These are phyloP conservation scores for Sophora flavescens DNA, from an alignment of 306 rosid species.

Conservation along the genomic window DNA sequence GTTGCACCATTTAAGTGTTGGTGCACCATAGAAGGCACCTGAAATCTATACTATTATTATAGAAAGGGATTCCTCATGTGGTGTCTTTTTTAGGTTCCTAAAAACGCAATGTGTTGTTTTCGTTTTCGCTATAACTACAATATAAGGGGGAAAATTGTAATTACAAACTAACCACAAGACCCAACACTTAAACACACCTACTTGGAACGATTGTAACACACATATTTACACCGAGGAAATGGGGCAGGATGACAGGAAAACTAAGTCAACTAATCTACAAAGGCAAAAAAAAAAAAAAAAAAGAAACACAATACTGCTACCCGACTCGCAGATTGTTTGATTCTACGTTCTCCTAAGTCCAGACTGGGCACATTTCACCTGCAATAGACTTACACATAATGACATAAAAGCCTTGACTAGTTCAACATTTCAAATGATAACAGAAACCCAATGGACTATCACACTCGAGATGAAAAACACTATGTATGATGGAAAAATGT, in stretches of 20 bases:
- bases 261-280: not conserved
- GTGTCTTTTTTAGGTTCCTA: not conserved
- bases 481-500: not conserved
- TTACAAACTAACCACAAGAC: conserved; percentile 19
- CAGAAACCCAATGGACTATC: conserved; percentile 1
- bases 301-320: not conserved
- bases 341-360: conserved; percentile 8
- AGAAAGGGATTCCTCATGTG: conserved; percentile 1
- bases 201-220: not conserved
- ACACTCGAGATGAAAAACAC: conserved; percentile 7
- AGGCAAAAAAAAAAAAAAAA: not conserved
- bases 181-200: not conserved
- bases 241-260: not conserved
- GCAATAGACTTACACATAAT: not conserved
- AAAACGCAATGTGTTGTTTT: not conserved
- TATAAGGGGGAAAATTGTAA: not conserved
- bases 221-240: not conserved
- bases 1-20: no score
- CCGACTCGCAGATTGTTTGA: not conserved
- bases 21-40: no score
- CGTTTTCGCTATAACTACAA: not conserved
- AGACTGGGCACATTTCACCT: not conserved
- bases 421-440: not conserved
- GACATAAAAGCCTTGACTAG: conserved; percentile 8
- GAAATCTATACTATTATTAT: not conserved